Evolutionary conservation across 164 flowering plant genomes (phyloP), one percentile per base, ranked within the genome.

Genomic region (Magnolia sinica): DNA sequence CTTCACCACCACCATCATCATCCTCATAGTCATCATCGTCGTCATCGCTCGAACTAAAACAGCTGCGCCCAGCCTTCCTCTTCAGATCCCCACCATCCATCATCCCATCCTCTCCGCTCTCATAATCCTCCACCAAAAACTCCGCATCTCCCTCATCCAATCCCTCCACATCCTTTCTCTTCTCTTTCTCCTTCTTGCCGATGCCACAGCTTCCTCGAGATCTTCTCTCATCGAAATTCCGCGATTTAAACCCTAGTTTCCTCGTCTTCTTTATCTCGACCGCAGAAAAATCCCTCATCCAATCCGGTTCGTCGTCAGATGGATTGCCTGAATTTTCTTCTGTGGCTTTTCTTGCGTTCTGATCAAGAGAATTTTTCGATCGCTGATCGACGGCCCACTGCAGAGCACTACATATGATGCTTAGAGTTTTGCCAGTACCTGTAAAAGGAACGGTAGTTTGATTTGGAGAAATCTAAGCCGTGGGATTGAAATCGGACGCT

Each of bases 371-470:
- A 11, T 13, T 29, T 69, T 76, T 78, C 20, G 81, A 58, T 8
- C 71, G 76, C 80, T 79, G 84, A 80, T 94, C 99, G 70, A 89
- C 74, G 14, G 87, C 81, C 99, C 99, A 96, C 72, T 96, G 99
- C 81, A 96, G 77, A 23, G 96, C 89, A 77, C 99, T 91, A 76
- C 97, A 96, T 7, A 94, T 96, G n/a, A 96, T 89, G 81, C 99
- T 94, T 4, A 96, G 79, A 49, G 98, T 94, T 87, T 96, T 96
- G 0, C 98, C 98, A 69, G 99, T 96, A 74, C 98, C 98, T 93
- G 79, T 5, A 58, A 22, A 37, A 74, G 64, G n/a, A 7, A 10
- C 27, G 37, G 51, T 1, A 73, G 29, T 70, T 4, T 9, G 10
- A 75, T 22, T 63, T 13, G 29, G 13, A 61, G 51, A 55, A 50